These are phyloP conservation scores for Platanthera zijinensis DNA, from an alignment of 106 monocot genomes.

Conservation along the genomic window DNA sequence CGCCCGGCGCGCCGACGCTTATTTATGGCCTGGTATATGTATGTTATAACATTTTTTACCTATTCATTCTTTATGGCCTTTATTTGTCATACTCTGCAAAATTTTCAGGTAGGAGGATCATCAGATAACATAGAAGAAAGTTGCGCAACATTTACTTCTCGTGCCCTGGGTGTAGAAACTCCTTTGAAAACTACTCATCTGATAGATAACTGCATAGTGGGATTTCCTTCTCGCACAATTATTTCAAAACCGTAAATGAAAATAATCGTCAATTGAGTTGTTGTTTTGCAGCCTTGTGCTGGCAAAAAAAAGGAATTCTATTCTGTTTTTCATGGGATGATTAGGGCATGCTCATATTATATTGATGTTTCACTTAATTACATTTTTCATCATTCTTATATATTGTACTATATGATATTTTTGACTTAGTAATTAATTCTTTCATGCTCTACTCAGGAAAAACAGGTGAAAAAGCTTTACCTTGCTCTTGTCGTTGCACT, in stretches of 20 bases:
- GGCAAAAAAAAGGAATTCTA: constrained; percentile 84
- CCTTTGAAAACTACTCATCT: constrained; percentile 87
- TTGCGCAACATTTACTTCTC: constrained; percentile 89
- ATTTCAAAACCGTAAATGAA: not conserved
- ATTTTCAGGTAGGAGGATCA: constrained; percentile 83
- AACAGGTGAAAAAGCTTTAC: constrained; percentile 83
- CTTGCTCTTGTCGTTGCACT: constrained; percentile 78
- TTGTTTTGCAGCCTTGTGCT: constrained; percentile 78
- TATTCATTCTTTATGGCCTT: not conserved
- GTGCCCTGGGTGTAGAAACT: constrained; percentile 66
- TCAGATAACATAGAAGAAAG: constrained; percentile 95
- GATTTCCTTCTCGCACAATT: constrained; percentile 12
- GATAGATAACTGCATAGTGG: constrained; percentile 96
- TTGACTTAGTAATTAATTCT: not conserved
- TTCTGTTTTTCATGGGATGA: constrained; percentile 87
- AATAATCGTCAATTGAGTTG: not conserved
- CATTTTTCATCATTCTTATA: not conserved
- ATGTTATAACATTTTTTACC: not conserved
- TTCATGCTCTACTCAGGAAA: too few relatives aligned
- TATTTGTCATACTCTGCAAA: not conserved
- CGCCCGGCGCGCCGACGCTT: too few relatives aligned
- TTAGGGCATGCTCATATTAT: constrained; percentile 58
- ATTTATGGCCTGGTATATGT: too few relatives aligned
- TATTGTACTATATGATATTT: not conserved
- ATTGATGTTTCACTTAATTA: constrained; percentile 2